phyloP scores from a whole-genome alignment of 805 yeast species.

The Saturnispora mendoncae region DNA sequence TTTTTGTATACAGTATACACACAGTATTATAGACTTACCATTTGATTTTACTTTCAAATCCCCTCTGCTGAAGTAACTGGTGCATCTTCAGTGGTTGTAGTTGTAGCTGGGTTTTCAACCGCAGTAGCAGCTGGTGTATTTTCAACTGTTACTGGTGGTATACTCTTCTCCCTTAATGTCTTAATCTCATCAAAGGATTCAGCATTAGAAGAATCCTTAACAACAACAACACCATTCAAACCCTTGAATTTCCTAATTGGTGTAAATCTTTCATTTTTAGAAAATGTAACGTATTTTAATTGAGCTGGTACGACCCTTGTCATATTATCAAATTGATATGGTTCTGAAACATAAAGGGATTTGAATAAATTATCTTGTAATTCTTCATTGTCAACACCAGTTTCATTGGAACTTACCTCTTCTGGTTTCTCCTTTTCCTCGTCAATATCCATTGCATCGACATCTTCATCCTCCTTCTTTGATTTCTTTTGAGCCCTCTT shows the following conservation, averaged over 20 bases:
- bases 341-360: conserved; percentile 46
- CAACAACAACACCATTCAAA: conserved; percentile 59
- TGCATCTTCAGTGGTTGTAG: background rate
- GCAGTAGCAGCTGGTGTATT: conserved; percentile 16
- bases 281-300: conserved; percentile 70
- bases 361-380: conserved; percentile 30
- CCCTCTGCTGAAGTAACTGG: background rate
- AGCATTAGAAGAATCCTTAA: conserved; percentile 53
- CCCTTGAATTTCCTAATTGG: conserved; percentile 77
- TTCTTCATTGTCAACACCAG: conserved; percentile 20
- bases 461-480: conserved; percentile 38
- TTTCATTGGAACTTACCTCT: conserved; percentile 13
- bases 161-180: conserved; percentile 73
- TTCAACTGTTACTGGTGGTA: conserved; percentile 64
- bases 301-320: conserved; percentile 87
- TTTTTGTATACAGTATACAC: conserved; percentile 1
- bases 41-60: background rate
- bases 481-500: conserved; percentile 62
- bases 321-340: conserved; percentile 68
- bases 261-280: conserved; percentile 62
- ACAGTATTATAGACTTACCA: background rate
- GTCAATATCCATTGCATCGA: conserved; percentile 27
- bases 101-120: background rate
- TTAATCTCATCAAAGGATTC: conserved; percentile 60
- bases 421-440: conserved; percentile 37